Percentiles rank a stretch among this genome's conserved stretches.
Evolutionary conservation across 2,329 filamentous ascomycete species (phyloP).

Genomic region (Elsinoe perseae): DNA sequence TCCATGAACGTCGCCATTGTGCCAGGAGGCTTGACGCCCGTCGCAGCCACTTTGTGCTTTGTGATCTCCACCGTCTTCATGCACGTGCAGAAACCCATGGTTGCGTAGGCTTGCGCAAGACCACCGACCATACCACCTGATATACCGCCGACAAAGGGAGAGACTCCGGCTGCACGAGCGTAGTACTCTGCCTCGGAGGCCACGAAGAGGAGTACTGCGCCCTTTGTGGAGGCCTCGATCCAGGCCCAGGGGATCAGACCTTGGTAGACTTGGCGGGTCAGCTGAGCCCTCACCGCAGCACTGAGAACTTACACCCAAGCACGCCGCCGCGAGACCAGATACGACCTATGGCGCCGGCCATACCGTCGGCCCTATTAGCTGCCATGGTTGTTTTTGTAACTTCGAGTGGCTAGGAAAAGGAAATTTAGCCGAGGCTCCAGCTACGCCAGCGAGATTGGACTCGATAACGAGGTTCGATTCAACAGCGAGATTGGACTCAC

Average conservation of each 20-base stretch:
- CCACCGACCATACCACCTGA: constrained; percentile 84
- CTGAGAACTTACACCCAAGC: constrained; percentile 78
- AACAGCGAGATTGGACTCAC: too few species aligned
- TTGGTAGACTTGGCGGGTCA: constrained; percentile 70
- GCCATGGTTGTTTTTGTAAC: constrained; percentile 99
- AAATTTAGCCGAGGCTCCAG: too few species aligned
- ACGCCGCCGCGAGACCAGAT: constrained; percentile 92
- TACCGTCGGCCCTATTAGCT: constrained; percentile 84
- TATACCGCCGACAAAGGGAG: constrained; percentile 84
- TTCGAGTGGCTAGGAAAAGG: constrained; percentile 68
- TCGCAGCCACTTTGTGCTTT: constrained; percentile 84
- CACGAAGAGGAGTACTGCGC: constrained; percentile 96
- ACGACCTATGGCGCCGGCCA: constrained; percentile 69
- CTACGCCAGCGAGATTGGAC: too few species aligned
- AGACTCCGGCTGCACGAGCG: constrained; percentile 68
- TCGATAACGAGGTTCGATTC: too few species aligned
- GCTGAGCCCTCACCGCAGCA: too few species aligned
- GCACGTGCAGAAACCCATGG: constrained; percentile 99
- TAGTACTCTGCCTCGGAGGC: constrained; percentile 97
- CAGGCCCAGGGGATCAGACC: constrained; percentile 99
- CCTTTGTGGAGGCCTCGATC: constrained; percentile 99
- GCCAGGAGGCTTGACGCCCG: constrained; percentile 75
- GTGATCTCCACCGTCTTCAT: constrained; percentile 99
- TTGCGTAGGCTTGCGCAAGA: constrained; percentile 96
- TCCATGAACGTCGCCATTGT: constrained; percentile 95